Evolutionary conservation across 257 asterid species (phyloP).

Genomic region (Solanum chmielewskii): DNA sequence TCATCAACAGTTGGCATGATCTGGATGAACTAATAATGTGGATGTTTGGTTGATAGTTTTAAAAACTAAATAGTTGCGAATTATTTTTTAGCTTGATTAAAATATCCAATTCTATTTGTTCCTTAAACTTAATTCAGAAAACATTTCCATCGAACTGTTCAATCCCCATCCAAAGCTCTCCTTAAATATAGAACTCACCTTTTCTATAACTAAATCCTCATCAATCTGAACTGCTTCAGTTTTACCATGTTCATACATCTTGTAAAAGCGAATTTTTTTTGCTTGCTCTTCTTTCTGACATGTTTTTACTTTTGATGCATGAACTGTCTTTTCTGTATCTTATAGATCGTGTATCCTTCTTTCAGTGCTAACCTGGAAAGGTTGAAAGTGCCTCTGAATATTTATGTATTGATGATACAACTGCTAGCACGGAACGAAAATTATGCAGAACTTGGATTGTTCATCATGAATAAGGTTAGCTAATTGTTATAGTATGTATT

Average conservation of each 20-base stretch:
- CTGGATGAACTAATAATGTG: background rate
- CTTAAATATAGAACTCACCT: background rate
- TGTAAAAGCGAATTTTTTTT: background rate
- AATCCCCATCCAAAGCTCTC: background rate
- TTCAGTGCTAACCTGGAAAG: slow-evolving; percentile 75
- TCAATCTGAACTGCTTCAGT: background rate
- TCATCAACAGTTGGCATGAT: background rate
- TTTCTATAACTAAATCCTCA: background rate
- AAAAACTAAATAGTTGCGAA: background rate
- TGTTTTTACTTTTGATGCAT: background rate
- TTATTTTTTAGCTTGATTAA: background rate
- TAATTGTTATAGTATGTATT: background rate
- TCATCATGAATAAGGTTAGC: slow-evolving; percentile 66
- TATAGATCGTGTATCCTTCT: background rate
- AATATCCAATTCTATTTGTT: background rate
- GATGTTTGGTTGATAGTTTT: background rate
- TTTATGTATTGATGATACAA: slow-evolving; percentile 64
- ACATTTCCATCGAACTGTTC: background rate
- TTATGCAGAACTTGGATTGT: slow-evolving; percentile 62
- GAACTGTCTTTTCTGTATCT: background rate
- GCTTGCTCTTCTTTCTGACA: background rate
- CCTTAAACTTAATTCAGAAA: background rate
- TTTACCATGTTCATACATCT: background rate
- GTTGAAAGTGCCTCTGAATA: slow-evolving; percentile 55
- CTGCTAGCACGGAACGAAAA: slow-evolving; percentile 78